Evolutionary conservation across 345 rosid species (phyloP).

Genomic region (Acer negundo): DNA sequence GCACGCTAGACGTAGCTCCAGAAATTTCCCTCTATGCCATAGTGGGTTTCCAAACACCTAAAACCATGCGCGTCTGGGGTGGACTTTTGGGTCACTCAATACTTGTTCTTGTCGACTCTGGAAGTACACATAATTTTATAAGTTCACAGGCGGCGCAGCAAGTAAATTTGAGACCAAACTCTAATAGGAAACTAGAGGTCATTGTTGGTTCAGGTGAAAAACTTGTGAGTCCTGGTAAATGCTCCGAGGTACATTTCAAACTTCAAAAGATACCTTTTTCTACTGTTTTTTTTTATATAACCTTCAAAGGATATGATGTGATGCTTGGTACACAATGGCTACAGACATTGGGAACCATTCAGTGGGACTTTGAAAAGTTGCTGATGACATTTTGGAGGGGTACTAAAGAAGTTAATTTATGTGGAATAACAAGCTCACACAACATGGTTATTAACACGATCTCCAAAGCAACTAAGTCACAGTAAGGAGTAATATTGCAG

Average conservation of each 20-base stretch:
- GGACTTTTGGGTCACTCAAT: background rate
- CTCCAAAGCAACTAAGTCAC: too few relatives aligned
- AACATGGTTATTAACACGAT: background rate
- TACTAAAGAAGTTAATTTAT: background rate
- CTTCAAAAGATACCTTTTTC: background rate
- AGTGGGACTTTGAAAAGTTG: background rate
- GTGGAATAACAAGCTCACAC: too few relatives aligned
- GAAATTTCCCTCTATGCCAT: background rate
- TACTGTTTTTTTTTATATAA: background rate
- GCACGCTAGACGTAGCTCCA: background rate
- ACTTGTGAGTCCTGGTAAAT: background rate
- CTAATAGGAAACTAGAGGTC: background rate
- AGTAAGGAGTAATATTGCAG: too few relatives aligned
- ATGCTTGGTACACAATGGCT: background rate
- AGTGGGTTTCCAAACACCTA: background rate
- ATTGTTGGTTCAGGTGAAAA: background rate
- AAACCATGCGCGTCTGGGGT: background rate
- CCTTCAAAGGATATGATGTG: background rate
- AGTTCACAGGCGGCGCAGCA: background rate
- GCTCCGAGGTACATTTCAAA: background rate
- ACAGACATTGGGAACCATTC: background rate
- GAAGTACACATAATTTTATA: background rate
- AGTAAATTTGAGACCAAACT: background rate
- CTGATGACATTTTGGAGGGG: background rate
- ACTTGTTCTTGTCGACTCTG: background rate